A percentile compares a stretch with the other conserved stretches of the same genome.
Conservation (phyloP, 805 yeast genomes). For the Candida andamanensis region DNA sequence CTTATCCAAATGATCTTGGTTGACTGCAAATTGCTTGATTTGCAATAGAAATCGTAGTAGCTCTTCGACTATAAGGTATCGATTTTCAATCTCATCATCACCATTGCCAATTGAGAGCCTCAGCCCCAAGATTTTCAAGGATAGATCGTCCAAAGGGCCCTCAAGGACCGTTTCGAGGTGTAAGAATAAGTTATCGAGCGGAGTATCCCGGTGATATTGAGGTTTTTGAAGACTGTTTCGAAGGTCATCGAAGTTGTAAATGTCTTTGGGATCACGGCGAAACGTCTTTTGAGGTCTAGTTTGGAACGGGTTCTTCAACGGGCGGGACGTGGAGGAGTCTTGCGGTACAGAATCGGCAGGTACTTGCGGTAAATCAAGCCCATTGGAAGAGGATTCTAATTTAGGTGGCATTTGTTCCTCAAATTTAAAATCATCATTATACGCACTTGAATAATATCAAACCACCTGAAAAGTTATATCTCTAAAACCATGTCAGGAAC, state of each 20-base stretch:
- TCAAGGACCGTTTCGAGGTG: conserved; percentile 22
- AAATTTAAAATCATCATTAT: too few species aligned
- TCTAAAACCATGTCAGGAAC: conserved; percentile 15
- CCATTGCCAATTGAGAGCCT: conserved; percentile 3
- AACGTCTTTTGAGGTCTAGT: conserved; percentile 22
- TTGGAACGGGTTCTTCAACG: conserved; percentile 30
- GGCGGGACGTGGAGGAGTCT: neutral
- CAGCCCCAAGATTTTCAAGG: conserved; percentile 13
- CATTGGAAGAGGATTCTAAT: too few species aligned
- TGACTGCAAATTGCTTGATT: conserved; percentile 35
- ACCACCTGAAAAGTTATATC: too few species aligned
- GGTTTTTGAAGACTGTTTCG: conserved; percentile 32
- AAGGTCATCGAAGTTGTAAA: conserved; percentile 17
- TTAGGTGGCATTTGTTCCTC: conserved; percentile 24
- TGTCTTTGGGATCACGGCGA: conserved; percentile 25
- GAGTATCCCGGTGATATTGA: conserved; percentile 22
- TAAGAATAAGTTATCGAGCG: conserved; percentile 31
- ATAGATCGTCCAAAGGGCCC: conserved; percentile 19
- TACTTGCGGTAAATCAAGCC: too few species aligned
- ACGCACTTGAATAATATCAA: too few species aligned
- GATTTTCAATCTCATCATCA: conserved; percentile 2
- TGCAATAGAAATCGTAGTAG: conserved; percentile 32
- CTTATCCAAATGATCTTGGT: conserved; percentile 18
- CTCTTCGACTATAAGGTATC: conserved; percentile 19
- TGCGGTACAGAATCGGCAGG: conserved; percentile 1